Evolutionary conservation across 2,329 filamentous ascomycete genomes (phyloP), one percentile per base, ranked within the genome.

Genomic region (Diaporthe velutina): DNA sequence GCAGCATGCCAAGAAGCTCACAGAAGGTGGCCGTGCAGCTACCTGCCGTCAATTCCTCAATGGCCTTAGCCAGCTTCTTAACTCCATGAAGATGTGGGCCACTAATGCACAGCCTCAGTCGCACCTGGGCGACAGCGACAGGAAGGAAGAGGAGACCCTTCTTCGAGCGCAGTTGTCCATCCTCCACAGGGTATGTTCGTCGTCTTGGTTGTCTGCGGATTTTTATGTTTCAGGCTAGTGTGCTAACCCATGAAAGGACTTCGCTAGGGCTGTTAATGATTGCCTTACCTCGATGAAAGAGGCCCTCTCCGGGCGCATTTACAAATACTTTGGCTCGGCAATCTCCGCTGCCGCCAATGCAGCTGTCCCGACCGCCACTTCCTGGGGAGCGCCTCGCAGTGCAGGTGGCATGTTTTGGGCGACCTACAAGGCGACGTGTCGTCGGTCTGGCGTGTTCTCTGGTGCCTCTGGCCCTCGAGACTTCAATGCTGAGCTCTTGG

Each of bases 81-180:
- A 58, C 55, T 58, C 55, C 55, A 58, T 58, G 55, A 58, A 58
- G 55, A 58, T 58, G 30, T 58, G 55, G 55, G 55, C 55, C 4
- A 38, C 55, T n/a, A 38, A 58, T n/a, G 30, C 4, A n/a, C 33
- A 15, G 55, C 55, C 30, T 38, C 55, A 58, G 33, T 38, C 55
- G n/a, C 19, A 38, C 33, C 22, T 38, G 30, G 25, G 30, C 22
- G 10, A 58, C 19, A 13, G 33, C 22, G 55, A 35, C 4, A 58
- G 25, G 33, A 38, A 58, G 12, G 6, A 35, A 9, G 30, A 58
- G 55, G 55, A 58, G 30, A 15, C 55, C 19, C 30, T n/a, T 7
- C 30, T 58, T 38, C 55, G 33, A 35, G 33, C 12, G 55, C 33
- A 58, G 19, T 58, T 58, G 30, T 58, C 55, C 13, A 38, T 3